A percentile compares a stretch with the other conserved stretches of the same genome.
Conservation (phyloP, 768 basidiomycete genomes). For the Mycena haematopus region DNA sequence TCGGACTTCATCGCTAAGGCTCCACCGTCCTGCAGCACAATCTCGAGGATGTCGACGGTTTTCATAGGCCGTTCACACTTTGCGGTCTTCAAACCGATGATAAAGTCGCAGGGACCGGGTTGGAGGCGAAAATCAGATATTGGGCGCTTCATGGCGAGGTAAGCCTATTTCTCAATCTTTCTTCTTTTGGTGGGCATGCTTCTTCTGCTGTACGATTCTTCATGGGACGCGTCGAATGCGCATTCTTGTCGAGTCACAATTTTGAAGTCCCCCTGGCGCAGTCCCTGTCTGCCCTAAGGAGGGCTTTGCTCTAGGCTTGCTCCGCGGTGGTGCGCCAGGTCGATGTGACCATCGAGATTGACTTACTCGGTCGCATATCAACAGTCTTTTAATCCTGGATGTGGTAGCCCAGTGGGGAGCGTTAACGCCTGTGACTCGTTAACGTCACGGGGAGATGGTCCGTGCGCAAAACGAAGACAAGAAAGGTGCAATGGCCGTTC, state of each 20-base stretch:
- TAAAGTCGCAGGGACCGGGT: neutral
- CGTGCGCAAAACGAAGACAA: neutral
- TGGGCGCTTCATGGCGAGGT: neutral
- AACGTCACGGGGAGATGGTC: neutral
- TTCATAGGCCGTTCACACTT: neutral
- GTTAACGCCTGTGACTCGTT: neutral
- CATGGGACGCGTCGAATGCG: neutral
- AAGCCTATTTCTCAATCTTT: neutral
- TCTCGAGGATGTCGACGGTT: conserved; percentile 1
- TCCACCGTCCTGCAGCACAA: neutral
- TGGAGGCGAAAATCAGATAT: neutral
- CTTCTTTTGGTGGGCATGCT: neutral
- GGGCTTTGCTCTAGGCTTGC: neutral
- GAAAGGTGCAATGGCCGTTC: neutral
- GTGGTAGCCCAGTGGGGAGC: neutral
- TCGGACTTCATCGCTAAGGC: neutral
- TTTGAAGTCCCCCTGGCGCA: too few species aligned
- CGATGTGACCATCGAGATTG: neutral
- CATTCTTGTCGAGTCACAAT: neutral
- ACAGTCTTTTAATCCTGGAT: neutral
- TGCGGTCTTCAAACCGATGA: too few species aligned
- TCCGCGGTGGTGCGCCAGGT: neutral
- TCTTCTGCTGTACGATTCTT: neutral
- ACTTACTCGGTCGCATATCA: neutral
- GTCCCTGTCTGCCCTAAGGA: too few species aligned